phyloP scores from a whole-genome alignment of 1,284 basidiomycete genomes.

The Tilletia caries region DNA sequence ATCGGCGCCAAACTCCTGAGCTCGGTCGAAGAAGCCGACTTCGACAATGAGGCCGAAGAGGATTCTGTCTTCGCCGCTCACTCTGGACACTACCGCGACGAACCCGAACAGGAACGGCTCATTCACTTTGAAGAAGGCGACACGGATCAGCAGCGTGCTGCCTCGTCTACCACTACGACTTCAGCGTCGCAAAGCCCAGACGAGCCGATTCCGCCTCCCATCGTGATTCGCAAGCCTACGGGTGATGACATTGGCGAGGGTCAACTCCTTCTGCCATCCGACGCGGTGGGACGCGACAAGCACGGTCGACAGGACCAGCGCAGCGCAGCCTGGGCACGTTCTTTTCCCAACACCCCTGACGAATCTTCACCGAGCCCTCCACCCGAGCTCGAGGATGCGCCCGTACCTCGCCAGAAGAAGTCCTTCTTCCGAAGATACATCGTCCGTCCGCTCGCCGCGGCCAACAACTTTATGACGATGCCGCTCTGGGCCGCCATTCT shows the following conservation, averaged over 20 bases:
- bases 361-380: conserved; percentile 19
- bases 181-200: not conserved
- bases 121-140: conserved; percentile 17
- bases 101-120: conserved; percentile 12
- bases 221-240: conserved; percentile 33
- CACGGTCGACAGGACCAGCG: conserved; percentile 23
- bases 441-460: conserved; percentile 33
- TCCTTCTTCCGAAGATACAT: not conserved
- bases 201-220: conserved; percentile 17
- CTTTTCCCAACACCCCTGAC: conserved; percentile 41
- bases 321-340: conserved; percentile 29
- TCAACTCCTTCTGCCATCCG: conserved; percentile 2
- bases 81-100: conserved; percentile 13
- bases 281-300: not conserved
- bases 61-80: not conserved
- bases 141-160: not conserved
- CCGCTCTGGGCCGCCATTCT: conserved; percentile 62
- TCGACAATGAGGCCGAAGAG: conserved; percentile 20
- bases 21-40: conserved; percentile 48
- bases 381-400: conserved; percentile 14
- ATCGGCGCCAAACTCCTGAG: conserved; percentile 55
- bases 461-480: conserved; percentile 80
- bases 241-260: conserved; percentile 22
- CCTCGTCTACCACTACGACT: no score
- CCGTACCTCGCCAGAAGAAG: not conserved